Percentiles rank a stretch among this genome's conserved stretches.
These are phyloP conservation scores for Neolentinus lepideus DNA, from an alignment of 1,284 basidiomycete species.

Conservation along the genomic window DNA sequence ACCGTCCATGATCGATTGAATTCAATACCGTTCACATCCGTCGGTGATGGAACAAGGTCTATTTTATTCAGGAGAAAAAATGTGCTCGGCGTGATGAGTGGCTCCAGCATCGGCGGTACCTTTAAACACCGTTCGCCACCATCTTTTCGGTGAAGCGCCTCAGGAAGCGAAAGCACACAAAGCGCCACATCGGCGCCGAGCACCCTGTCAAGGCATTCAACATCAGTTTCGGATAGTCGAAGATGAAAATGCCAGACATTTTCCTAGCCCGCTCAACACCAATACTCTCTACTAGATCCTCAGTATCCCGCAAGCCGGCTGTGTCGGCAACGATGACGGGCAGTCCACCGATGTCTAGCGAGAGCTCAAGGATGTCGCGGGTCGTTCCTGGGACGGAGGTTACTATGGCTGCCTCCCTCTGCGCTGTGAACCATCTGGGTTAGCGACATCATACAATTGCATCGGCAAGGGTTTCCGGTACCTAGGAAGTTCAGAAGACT, in stretches of 20 bases:
- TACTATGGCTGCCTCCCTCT: constrained; percentile 84
- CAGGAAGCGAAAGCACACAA: constrained; percentile 70
- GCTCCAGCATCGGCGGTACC: constrained; percentile 38
- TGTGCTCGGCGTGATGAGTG: constrained; percentile 47
- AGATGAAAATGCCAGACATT: constrained; percentile 37
- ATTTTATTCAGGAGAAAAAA: constrained; percentile 70
- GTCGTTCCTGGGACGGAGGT: constrained; percentile 84
- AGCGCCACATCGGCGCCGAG: constrained; percentile 60
- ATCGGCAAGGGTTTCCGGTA: constrained; percentile 20
- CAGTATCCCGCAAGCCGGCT: constrained; percentile 69
- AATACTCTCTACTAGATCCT: constrained; percentile 75
- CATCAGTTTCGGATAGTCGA: background rate
- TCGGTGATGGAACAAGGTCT: constrained; percentile 36
- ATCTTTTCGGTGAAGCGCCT: constrained; percentile 23
- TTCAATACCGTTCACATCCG: constrained; percentile 3
- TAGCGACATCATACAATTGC: background rate
- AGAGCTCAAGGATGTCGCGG: constrained; percentile 76
- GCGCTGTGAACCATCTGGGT: constrained; percentile 39
- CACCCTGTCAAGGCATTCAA: constrained; percentile 35
- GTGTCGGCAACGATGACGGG: constrained; percentile 80
- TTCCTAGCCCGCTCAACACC: constrained; percentile 69
- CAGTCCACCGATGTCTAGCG: constrained; percentile 81
- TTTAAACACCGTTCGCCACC: constrained; percentile 16
- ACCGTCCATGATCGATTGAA: constrained; percentile 37
- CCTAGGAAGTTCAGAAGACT: constrained; percentile 79